Percentiles rank a stretch among this genome's conserved stretches.
Evolutionary conservation across 768 basidiomycete species (phyloP).

Genomic region (Tylopilus vinaceipallidus): DNA sequence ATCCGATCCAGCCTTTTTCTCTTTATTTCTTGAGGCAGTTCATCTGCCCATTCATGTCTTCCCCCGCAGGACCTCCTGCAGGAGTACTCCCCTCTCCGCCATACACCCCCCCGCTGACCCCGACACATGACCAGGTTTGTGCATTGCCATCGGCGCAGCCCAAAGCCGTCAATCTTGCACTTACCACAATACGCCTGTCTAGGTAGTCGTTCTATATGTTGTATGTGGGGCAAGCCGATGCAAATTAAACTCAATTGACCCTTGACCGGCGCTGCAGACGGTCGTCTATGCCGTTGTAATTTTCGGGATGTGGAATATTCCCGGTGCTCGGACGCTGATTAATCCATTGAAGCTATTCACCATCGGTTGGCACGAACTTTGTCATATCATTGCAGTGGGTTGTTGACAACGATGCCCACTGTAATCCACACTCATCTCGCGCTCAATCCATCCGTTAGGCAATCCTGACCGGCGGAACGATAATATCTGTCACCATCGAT

Average conservation of each 20-base stretch:
- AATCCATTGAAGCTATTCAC: slow-evolving; percentile 85
- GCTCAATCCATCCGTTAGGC: slow-evolving; percentile 43
- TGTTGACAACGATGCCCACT: slow-evolving; percentile 2
- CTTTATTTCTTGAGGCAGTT: slow-evolving; percentile 24
- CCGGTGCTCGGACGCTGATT: slow-evolving; percentile 73
- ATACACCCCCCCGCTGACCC: slow-evolving; percentile 46
- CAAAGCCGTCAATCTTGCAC: slow-evolving; percentile 20
- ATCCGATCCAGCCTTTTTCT: slow-evolving; percentile 13
- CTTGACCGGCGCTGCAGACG: slow-evolving; percentile 45
- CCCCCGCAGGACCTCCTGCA: slow-evolving; percentile 33
- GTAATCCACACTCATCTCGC: slow-evolving; percentile 6
- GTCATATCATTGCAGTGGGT: slow-evolving; percentile 75
- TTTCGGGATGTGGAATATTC: slow-evolving; percentile 87
- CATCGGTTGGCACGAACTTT: slow-evolving; percentile 87
- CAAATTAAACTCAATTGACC: slow-evolving; percentile 6
- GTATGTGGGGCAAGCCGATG: slow-evolving; percentile 42
- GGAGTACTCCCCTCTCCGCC: slow-evolving; percentile 33
- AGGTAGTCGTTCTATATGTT: slow-evolving; percentile 77
- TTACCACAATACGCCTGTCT: slow-evolving; percentile 21
- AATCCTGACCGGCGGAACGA: slow-evolving; percentile 74
- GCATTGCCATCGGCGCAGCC: slow-evolving; percentile 14
- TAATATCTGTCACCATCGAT: slow-evolving; percentile 80
- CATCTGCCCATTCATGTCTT: slow-evolving; percentile 33
- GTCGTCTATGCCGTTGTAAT: slow-evolving; percentile 84
- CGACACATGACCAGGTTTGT: slow-evolving; percentile 71